Base-by-base conservation (phyloP, 2,329 filamentous ascomycete species). In the Ceratocystis papillata region DNA sequence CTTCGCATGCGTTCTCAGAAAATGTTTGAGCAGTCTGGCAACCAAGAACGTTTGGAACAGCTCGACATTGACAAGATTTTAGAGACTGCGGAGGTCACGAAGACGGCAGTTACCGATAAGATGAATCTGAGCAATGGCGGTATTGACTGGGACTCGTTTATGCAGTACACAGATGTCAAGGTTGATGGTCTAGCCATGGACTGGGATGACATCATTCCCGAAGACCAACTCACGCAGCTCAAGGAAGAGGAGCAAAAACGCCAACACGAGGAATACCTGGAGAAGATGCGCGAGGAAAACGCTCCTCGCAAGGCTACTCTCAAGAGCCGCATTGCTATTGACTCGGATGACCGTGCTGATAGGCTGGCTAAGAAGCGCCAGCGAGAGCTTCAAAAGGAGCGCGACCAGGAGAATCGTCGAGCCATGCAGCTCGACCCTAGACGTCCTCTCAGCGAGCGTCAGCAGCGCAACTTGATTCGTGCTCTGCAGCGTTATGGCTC, bases 181-280 rank as follows among this genome's bases (percentile, higher is more conserved):
- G 89, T 97, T 28, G 89, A 97, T 67, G 82, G 85, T 63, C 78
- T 84, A 62, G 78, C 79, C 70, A 85, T 97, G 30, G 91, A 95
- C 70, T 99, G 94, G 94, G 94, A 99, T 72, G 89, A 97, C 70
- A 99, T 99, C 71, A 97, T 99, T 71, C 95, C 94, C 0, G 91
- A 92, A 68, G 91, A 96, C 6, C 87, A 96, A 72, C 82, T 99
- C 20, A 92, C 92, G 17, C 87, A 86, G 68, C 88, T 97, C 76
- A 96, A 95, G 74, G 87, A 86, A 0, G 90, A 96, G 63, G 93
- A 97, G 72, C 89, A 95, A 70, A 86, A 87, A 74, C 88, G 88
- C 72, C 85, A 89, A 66, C 85, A 96, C 66, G 90, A 92, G 15
- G 85, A 88, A 60, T 95, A 94, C 70, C 83, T 96, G 1, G 87